Evolutionary conservation across 495 filamentous ascomycete genomes (phyloP).

Genomic region (Penicillium coprophilum): DNA sequence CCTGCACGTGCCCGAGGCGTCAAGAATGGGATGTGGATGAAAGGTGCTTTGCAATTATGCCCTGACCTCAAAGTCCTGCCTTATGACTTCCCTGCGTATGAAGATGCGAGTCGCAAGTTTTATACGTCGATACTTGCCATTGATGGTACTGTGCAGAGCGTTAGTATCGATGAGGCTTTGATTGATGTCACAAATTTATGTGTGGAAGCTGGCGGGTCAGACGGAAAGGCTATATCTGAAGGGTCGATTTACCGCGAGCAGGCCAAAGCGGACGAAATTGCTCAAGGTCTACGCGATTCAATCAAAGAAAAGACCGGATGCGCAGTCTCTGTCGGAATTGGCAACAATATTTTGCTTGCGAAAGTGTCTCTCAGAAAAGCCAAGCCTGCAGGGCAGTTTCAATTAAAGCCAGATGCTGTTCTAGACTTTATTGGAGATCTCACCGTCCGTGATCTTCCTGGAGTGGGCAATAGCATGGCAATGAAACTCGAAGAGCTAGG

Average conservation of each 20-base stretch:
- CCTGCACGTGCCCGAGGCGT: constrained; percentile 79
- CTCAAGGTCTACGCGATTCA: constrained; percentile 58
- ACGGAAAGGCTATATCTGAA: constrained; percentile 66
- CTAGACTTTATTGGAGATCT: constrained; percentile 73
- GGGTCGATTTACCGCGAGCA: constrained; percentile 80
- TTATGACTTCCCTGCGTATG: constrained; percentile 93
- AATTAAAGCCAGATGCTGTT: constrained; percentile 76
- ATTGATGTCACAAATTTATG: constrained; percentile 72
- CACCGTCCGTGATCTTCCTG: constrained; percentile 76
- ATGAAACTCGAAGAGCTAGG: constrained; percentile 85
- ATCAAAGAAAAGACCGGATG: constrained; percentile 77
- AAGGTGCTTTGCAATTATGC: constrained; percentile 76
- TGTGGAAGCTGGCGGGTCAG: constrained; percentile 62
- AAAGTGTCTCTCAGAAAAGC: constrained; percentile 89
- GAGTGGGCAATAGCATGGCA: constrained; percentile 82
- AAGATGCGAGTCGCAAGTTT: constrained; percentile 84
- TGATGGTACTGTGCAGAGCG: constrained; percentile 85
- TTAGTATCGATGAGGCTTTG: constrained; percentile 93
- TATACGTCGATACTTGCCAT: constrained; percentile 80
- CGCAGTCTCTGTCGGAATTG: constrained; percentile 91
- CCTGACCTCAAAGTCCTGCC: constrained; percentile 81
- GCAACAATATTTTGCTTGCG: constrained; percentile 83
- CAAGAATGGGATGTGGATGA: constrained; percentile 99
- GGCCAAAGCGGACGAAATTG: constrained; percentile 74
- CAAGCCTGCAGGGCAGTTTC: constrained; percentile 91